A percentile compares a stretch with the other conserved stretches of the same genome.
Conservation (phyloP, 1,284 basidiomycete species). For the Lentinula novae-zelandiae region DNA sequence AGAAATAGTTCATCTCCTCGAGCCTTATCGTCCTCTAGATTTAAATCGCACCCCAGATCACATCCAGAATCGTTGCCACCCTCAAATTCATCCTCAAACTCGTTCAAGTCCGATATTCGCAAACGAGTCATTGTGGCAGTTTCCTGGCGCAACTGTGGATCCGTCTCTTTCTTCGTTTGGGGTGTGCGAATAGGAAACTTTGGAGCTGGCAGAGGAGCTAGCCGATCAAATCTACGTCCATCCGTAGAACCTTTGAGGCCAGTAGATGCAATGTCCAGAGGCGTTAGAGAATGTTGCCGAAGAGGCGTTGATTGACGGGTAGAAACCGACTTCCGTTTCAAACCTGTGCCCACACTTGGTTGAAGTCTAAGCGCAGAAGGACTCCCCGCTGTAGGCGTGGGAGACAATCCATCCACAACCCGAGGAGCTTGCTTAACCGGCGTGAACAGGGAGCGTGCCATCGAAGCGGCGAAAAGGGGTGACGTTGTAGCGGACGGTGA, state of each 20-base stretch:
- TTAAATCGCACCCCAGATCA: constrained; percentile 43
- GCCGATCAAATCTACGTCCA: constrained; percentile 47
- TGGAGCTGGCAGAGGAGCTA: constrained; percentile 61
- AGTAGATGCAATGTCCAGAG: constrained; percentile 44
- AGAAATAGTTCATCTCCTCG: constrained; percentile 28
- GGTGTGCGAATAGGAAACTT: constrained; percentile 52
- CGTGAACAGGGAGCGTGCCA: constrained; percentile 47
- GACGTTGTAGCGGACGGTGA: constrained; percentile 35
- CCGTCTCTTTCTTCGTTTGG: constrained; percentile 59
- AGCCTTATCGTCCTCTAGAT: constrained; percentile 37
- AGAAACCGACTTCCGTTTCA: constrained; percentile 54
- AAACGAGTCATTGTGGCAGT: constrained; percentile 64
- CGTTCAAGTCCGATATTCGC: constrained; percentile 53
- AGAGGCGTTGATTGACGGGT: constrained; percentile 37
- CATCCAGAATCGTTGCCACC: constrained; percentile 47
- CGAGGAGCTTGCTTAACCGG: constrained; percentile 46
- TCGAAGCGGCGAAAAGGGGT: constrained; percentile 37
- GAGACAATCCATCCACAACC: constrained; percentile 13
- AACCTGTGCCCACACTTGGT: constrained; percentile 36
- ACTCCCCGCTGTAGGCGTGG: constrained; percentile 10
- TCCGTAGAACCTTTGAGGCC: constrained; percentile 21
- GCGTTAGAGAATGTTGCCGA: constrained; percentile 41
- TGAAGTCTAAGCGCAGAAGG: constrained; percentile 24
- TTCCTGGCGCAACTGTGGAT: constrained; percentile 56
- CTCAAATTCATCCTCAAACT: constrained; percentile 38